These are phyloP conservation scores for Pterocarpus santalinus DNA, from an alignment of 306 rosid genomes.

Conservation along the genomic window DNA sequence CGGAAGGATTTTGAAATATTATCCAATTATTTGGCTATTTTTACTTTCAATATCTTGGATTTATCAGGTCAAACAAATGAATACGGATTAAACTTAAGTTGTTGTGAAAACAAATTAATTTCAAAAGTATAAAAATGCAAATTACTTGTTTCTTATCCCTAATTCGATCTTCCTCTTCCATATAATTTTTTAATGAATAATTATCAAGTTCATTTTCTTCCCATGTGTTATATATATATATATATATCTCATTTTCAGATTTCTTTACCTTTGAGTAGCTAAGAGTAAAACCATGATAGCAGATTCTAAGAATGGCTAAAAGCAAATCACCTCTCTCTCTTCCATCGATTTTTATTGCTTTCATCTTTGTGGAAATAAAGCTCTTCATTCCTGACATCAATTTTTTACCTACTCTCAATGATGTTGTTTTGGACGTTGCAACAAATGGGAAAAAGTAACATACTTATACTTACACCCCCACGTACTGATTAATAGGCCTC, in stretches of 20 bases:
- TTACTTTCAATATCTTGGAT: conserved; percentile 2
- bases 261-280: conserved; percentile 25
- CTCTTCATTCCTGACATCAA: conserved; percentile 34
- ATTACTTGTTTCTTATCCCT: no score
- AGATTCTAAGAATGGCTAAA: conserved; percentile 35
- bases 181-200: neutral
- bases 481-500: neutral
- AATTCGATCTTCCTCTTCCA: no score
- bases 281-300: conserved; percentile 19
- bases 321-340: neutral
- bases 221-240: neutral
- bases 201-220: neutral
- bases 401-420: conserved; percentile 28
- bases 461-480: no score
- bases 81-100: neutral
- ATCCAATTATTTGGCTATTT: neutral
- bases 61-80: neutral
- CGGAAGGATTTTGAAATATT: neutral
- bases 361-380: conserved; percentile 44
- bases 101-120: neutral
- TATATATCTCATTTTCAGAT: neutral
- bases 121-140: no score
- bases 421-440: conserved; percentile 38
- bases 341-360: conserved; percentile 25
- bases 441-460: neutral